Evolutionary conservation across 371 early-diverging fungal genomes (phyloP), one percentile per base, ranked within the genome.

Genomic region (Apophysomyces sp.): DNA sequence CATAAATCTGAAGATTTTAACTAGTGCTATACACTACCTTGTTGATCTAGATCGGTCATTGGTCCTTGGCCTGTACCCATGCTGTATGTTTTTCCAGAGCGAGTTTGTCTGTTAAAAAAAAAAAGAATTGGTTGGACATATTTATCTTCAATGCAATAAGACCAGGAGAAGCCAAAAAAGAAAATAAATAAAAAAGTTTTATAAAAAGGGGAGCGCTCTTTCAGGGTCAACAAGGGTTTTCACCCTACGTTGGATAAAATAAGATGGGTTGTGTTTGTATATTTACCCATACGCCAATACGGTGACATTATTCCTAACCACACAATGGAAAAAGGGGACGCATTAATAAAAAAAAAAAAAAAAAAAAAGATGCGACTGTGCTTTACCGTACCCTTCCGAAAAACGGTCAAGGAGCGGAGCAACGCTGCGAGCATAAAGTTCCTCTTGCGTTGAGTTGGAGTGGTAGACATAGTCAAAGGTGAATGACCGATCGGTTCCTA

Each of bases 21-120:
- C 29, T 11, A 8, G 26, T 3, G n/a, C 15, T 30, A 9, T 30
- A 30, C 0, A n/a, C 36, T 61, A 66, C 62, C 61, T 61, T 61
- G 55, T 6, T 61, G 55, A 15, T 12, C 16, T 16, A 15, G 2
- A 27, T 58, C 40, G 5, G 41, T 12, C 28, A 67, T 62, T 31
- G 62, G 71, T 56, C 71, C 73, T 11, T 80, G 60, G 30, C 81
- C 85, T 28, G 92, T 92, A 51, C 94, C 93, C 95, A 99, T 96
- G n/a, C 95, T 98, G 71, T 92, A 93, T 0, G 99, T 97, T 78
- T 99, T 99, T 41, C 97, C 97, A 41, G 81, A 76, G 30, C 85
- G 82, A 8, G 77, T 80, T 75, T 76, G 49, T 21, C 49, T 44
- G 49, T 44, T 18, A 9, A 16, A 40, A 27, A 28, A 26, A 60